Conservation (phyloP, 345 rosid genomes). For the Ailanthus altissimus region DNA sequence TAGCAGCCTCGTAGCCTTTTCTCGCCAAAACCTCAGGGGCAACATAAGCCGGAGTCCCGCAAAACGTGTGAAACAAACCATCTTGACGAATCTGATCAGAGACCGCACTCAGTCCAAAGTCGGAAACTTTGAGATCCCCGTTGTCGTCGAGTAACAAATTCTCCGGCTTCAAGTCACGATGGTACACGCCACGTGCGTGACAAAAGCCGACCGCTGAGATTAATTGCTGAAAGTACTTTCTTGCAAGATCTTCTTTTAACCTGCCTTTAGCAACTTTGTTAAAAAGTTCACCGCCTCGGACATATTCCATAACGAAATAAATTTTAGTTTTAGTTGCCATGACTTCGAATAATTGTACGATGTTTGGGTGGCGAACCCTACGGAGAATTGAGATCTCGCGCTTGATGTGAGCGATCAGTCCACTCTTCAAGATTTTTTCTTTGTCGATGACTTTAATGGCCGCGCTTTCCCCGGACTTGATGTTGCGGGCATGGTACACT, state of each 20-base stretch:
- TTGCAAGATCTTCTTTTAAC: constrained; percentile 58
- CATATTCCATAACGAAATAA: constrained; percentile 87
- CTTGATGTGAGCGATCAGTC: constrained; percentile 69
- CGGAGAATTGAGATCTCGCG: constrained; percentile 87
- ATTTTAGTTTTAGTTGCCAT: constrained; percentile 88
- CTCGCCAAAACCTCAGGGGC: constrained; percentile 84
- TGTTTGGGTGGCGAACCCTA: constrained; percentile 83
- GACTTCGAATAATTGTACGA: constrained; percentile 76
- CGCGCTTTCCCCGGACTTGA: constrained; percentile 48
- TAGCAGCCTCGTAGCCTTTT: constrained; percentile 81
- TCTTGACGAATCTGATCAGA: constrained; percentile 70
- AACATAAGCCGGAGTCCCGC: constrained; percentile 78
- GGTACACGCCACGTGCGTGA: constrained; percentile 80
- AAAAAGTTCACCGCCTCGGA: constrained; percentile 77
- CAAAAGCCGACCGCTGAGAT: constrained; percentile 77
- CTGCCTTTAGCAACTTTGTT: constrained; percentile 70
- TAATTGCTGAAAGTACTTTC: constrained; percentile 75
- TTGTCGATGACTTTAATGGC: constrained; percentile 90
- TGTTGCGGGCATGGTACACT: constrained; percentile 71
- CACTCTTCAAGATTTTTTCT: constrained; percentile 60
- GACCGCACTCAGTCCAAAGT: constrained; percentile 85
- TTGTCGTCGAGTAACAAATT: constrained; percentile 72
- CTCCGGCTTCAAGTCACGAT: constrained; percentile 87
- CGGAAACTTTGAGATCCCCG: constrained; percentile 78
- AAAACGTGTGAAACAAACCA: constrained; percentile 79